A percentile compares a stretch with the other conserved stretches of the same genome.
phyloP scores from a whole-genome alignment of 352 stramenopile genomes.

The Pythium diclinum region DNA sequence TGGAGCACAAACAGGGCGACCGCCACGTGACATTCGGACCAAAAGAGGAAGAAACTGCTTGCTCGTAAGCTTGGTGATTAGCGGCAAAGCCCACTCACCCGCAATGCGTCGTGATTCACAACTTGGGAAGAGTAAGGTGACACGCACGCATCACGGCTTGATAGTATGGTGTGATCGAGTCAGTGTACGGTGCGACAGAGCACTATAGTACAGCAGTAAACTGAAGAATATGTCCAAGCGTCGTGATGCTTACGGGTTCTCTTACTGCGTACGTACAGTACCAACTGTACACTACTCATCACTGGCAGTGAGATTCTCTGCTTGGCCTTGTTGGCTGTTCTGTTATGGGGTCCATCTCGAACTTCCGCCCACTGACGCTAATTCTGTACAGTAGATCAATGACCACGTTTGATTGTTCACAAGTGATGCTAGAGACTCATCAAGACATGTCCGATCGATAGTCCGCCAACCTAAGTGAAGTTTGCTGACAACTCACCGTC shows the following conservation, averaged over 20 bases:
- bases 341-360: neutral
- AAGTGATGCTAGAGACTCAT: neutral
- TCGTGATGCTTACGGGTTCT: too few species aligned
- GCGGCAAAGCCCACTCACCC: neutral
- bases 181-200: neutral
- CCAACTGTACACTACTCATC: too few species aligned
- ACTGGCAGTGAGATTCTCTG: too few species aligned
- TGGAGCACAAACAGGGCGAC: neutral
- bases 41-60: neutral
- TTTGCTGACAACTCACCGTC: neutral
- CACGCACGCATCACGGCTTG: neutral
- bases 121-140: neutral
- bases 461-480: too few species aligned
- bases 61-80: neutral
- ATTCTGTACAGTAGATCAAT: too few species aligned
- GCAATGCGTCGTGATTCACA: too few species aligned
- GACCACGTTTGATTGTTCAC: too few species aligned
- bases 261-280: too few species aligned
- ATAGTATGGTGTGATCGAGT: neutral
- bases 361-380: neutral
- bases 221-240: too few species aligned
- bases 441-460: neutral
- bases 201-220: too few species aligned
- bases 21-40: neutral
- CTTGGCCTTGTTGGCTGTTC: too few species aligned